These are phyloP conservation scores for Neotropicomus parvogracilis DNA, from an alignment of 1,284 basidiomycete genomes.

Conservation along the genomic window DNA sequence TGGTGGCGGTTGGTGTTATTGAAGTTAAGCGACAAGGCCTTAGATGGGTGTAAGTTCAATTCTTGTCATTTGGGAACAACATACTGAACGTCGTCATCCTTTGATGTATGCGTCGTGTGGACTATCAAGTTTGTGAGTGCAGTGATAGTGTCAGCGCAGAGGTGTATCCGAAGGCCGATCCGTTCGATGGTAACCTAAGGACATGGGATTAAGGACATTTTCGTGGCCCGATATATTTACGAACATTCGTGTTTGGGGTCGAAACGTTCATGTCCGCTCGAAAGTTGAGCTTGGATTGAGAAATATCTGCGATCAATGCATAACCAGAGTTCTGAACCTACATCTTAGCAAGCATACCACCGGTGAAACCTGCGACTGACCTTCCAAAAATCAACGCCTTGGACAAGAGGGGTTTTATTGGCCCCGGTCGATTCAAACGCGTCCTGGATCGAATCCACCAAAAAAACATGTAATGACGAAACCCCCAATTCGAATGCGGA, in stretches of 20 bases:
- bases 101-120: conserved; percentile 45
- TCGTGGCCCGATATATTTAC: conserved; percentile 12
- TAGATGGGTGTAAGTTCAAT: conserved; percentile 1
- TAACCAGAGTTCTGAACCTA: conserved; percentile 52
- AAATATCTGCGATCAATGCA: conserved; percentile 62
- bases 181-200: conserved; percentile 47
- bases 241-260: conserved; percentile 41
- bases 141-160: conserved; percentile 67
- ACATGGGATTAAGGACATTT: conserved; percentile 3
- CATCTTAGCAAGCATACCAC: conserved; percentile 13
- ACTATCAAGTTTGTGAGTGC: conserved; percentile 51
- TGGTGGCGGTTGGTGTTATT: conserved; percentile 10
- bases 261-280: conserved; percentile 31
- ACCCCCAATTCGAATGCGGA: conserved; percentile 50
- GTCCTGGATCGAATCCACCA: conserved; percentile 59
- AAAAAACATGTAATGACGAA: conserved; percentile 50
- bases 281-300: conserved; percentile 44
- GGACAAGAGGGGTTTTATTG: not conserved
- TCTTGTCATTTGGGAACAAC: conserved; percentile 19
- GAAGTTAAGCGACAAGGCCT: conserved; percentile 13
- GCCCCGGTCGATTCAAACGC: conserved; percentile 23
- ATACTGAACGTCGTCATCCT: conserved; percentile 39
- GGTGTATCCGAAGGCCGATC: conserved; percentile 49
- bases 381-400: conserved; percentile 63
- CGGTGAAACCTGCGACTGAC: conserved; percentile 38